These are phyloP conservation scores for Huntiella omanensis DNA, from an alignment of 2,329 filamentous ascomycete species.

Conservation along the genomic window DNA sequence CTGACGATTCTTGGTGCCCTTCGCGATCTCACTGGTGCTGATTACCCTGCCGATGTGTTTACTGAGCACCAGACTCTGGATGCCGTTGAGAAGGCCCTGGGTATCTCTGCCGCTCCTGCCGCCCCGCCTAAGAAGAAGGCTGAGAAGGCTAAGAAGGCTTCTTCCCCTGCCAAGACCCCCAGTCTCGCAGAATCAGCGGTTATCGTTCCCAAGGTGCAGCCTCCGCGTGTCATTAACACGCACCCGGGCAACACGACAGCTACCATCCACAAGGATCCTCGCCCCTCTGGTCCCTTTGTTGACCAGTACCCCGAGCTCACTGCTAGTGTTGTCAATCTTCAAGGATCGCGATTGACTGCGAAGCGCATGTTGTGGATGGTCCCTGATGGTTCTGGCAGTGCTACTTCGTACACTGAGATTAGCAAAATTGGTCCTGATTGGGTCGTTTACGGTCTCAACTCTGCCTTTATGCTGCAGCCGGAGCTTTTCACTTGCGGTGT, in stretches of 20 bases:
- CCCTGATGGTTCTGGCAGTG: constrained; percentile 37
- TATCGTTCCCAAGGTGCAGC: constrained; percentile 11
- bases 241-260: constrained; percentile 24
- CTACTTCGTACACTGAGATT: constrained; percentile 39
- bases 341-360: constrained; percentile 31
- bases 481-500: constrained; percentile 37
- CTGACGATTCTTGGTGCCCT: constrained; percentile 35
- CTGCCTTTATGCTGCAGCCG: constrained; percentile 44
- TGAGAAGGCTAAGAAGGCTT: constrained; percentile 14
- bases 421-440: constrained; percentile 23
- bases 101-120: constrained; percentile 26
- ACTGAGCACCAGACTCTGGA: constrained; percentile 42
- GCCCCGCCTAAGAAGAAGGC: constrained; percentile 16
- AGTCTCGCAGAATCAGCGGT: constrained; percentile 10
- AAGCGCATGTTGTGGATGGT: constrained; percentile 33
- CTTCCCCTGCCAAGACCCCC: not conserved
- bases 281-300: constrained; percentile 18
- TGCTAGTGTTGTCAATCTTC: constrained; percentile 27
- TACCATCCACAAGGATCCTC: constrained; percentile 26
- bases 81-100: constrained; percentile 46
- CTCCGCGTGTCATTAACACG: constrained; percentile 15
- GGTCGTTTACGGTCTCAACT: constrained; percentile 36
- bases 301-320: constrained; percentile 31
- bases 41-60: constrained; percentile 41
- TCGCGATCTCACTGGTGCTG: constrained; percentile 32